Evolutionary conservation across 169 alveolate genomes (phyloP).

Genomic region (Sarcocystis neurona): DNA sequence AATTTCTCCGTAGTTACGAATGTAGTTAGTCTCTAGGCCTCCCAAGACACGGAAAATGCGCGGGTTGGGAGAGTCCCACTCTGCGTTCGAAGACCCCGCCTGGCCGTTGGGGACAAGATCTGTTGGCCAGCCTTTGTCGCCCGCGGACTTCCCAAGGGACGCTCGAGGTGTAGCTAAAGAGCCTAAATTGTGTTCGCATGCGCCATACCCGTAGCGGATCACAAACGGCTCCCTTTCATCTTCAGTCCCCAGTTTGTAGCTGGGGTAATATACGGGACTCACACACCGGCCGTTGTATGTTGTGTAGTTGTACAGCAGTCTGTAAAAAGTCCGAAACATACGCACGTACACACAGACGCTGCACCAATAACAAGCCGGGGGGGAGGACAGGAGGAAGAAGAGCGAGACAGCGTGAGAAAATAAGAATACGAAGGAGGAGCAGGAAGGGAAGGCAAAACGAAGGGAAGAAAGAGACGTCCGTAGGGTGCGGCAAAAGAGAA

Average conservation of each 20-base stretch:
- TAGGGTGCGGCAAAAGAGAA: too few relatives aligned
- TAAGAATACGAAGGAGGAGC: neutral
- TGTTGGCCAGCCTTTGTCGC: conserved; percentile 81
- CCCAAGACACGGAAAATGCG: conserved; percentile 73
- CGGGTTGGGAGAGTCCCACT: conserved; percentile 73
- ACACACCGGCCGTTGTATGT: conserved; percentile 81
- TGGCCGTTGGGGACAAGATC: conserved; percentile 68
- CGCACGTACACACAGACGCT: neutral
- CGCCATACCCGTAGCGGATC: conserved; percentile 80
- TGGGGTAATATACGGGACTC: conserved; percentile 77
- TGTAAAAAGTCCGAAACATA: neutral
- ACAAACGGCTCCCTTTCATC: conserved; percentile 65
- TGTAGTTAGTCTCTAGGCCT: conserved; percentile 77
- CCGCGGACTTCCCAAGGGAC: conserved; percentile 72
- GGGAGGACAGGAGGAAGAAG: too few relatives aligned
- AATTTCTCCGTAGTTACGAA: conserved; percentile 79
- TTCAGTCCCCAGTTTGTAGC: conserved; percentile 48
- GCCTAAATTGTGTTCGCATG: conserved; percentile 79
- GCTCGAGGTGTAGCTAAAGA: conserved; percentile 68
- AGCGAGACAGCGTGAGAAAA: too few relatives aligned
- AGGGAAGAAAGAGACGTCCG: too few relatives aligned
- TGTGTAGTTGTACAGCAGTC: conserved; percentile 75
- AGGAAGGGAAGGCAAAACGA: too few relatives aligned
- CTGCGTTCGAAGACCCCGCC: conserved; percentile 63
- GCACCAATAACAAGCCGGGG: too few relatives aligned